These are phyloP conservation scores for Leishmania amazonensis DNA, from an alignment of 208 protist species.

Conservation along the genomic window DNA sequence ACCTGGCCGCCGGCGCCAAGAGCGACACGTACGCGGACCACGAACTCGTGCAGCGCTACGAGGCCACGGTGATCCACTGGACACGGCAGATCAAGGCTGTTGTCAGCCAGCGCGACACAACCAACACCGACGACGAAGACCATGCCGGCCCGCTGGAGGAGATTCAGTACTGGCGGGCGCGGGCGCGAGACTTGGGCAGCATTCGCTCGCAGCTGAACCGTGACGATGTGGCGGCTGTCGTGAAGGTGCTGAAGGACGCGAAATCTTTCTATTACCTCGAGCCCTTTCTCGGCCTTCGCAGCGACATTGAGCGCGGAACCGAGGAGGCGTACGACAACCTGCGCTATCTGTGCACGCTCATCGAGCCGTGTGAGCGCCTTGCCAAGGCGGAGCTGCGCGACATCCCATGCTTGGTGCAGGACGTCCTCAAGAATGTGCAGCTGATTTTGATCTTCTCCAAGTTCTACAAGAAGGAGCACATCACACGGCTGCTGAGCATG, in stretches of 20 bases:
- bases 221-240: constrained; percentile 89
- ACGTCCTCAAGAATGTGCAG: constrained; percentile 92
- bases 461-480: constrained; percentile 96
- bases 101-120: constrained; percentile 77
- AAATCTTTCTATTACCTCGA: constrained; percentile 95
- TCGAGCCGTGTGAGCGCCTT: constrained; percentile 94
- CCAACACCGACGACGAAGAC: constrained; percentile 31
- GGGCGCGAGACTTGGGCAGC: constrained; percentile 94
- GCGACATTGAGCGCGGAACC: constrained; percentile 93
- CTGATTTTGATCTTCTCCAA: constrained; percentile 94
- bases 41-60: constrained; percentile 97
- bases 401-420: constrained; percentile 91
- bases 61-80: constrained; percentile 98
- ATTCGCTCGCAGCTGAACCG: constrained; percentile 95
- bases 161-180: constrained; percentile 96
- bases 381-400: constrained; percentile 78
- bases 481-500: constrained; percentile 93
- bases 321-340: constrained; percentile 96
- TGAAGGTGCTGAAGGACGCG: constrained; percentile 89
- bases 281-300: constrained; percentile 93
- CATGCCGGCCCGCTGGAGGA: constrained; percentile 94
- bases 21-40: constrained; percentile 86
- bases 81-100: constrained; percentile 98
- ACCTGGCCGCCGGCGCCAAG: constrained; percentile 60
- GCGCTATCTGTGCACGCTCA: constrained; percentile 93